These are phyloP conservation scores for Ustilago hordei DNA, from an alignment of 1,284 basidiomycete species.

Conservation along the genomic window DNA sequence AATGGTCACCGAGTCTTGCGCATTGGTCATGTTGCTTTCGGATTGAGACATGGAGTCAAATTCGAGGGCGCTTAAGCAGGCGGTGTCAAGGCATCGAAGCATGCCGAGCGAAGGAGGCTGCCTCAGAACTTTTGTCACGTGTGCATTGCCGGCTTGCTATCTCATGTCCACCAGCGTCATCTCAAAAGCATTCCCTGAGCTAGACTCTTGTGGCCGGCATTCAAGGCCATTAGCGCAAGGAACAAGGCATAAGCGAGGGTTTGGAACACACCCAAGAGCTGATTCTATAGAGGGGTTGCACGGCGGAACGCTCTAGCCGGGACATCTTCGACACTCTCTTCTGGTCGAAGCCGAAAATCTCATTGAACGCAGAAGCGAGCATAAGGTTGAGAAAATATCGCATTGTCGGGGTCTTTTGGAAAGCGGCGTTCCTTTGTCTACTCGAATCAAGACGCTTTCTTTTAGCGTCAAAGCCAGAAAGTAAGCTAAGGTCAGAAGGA, in stretches of 20 bases:
- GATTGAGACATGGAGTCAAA: neutral
- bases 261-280: neutral
- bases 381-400: neutral
- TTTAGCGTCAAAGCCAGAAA: neutral
- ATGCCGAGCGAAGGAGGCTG: constrained; percentile 1
- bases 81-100: neutral
- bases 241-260: constrained; percentile 6
- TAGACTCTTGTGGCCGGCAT: neutral
- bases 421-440: constrained; percentile 8
- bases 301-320: neutral
- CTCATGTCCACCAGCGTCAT: neutral
- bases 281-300: neutral
- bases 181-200: neutral
- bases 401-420: neutral
- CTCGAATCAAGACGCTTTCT: neutral
- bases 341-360: neutral
- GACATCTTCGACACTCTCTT: neutral
- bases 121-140: neutral
- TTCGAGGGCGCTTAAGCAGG: neutral
- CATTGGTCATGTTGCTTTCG: neutral
- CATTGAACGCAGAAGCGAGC: neutral
- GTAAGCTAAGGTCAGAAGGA: constrained; percentile 1
- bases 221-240: neutral
- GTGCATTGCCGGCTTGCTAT: neutral
- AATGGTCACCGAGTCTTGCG: neutral